Evolutionary conservation across 169 alveolate genomes (phyloP).

Genomic region (Cryptosporidium bovis): DNA sequence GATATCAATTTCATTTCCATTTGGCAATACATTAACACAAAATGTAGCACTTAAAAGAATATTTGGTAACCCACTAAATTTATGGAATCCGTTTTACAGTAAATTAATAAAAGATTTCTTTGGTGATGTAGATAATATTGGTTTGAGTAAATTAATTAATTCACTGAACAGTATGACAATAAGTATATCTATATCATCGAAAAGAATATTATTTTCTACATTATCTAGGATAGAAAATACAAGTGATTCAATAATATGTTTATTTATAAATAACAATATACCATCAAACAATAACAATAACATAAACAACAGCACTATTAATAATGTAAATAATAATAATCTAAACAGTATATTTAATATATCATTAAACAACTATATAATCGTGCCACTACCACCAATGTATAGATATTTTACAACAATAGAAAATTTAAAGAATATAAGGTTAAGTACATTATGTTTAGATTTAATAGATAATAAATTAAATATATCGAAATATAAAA

Average conservation of each 20-base stretch:
- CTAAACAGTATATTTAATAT: neutral
- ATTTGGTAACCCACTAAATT: slow-evolving; percentile 50
- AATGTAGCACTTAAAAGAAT: slow-evolving; percentile 24
- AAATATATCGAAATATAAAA: slow-evolving; percentile 2
- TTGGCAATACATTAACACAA: slow-evolving; percentile 58
- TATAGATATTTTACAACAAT: slow-evolving; percentile 42
- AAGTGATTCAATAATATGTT: slow-evolving; percentile 56
- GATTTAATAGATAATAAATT: slow-evolving; percentile 13
- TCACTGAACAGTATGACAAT: slow-evolving; percentile 26
- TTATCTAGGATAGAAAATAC: slow-evolving; percentile 54
- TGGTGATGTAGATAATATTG: neutral
- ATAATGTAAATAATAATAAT: neutral
- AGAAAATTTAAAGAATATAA: slow-evolving; percentile 37
- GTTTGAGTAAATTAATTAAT: slow-evolving; percentile 1
- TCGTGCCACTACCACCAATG: slow-evolving; percentile 68
- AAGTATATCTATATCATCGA: slow-evolving; percentile 29
- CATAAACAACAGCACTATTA: neutral
- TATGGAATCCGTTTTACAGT: slow-evolving; percentile 66
- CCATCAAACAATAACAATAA: neutral
- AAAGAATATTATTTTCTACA: slow-evolving; percentile 37
- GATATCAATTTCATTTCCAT: slow-evolving; percentile 51
- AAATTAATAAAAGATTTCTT: slow-evolving; percentile 17
- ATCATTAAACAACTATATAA: neutral
- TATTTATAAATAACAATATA: slow-evolving; percentile 17
- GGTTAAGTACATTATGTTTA: slow-evolving; percentile 36